Conservation (phyloP, 441 rosid species). For the Mallotus repandus region DNA sequence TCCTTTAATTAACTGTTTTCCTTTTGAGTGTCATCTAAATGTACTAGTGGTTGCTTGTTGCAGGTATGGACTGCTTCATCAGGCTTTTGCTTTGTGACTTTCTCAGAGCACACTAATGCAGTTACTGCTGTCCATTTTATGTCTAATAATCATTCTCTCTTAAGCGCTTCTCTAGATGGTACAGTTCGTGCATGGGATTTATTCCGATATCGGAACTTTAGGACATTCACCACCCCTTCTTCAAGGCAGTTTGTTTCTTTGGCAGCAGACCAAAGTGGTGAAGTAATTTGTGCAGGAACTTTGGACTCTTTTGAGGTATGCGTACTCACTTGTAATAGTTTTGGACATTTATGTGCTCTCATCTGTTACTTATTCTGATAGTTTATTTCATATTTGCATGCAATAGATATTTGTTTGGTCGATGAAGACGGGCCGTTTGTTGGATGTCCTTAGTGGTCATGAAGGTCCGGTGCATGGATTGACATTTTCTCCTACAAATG, state of each 20-base stretch:
- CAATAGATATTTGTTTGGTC: constrained; percentile 96
- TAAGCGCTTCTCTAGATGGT: constrained; percentile 95
- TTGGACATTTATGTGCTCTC: constrained; percentile 15
- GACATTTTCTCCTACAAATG: constrained; percentile 84
- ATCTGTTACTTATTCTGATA: constrained; percentile 14
- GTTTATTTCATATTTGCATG: constrained; percentile 11
- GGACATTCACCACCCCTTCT: constrained; percentile 92
- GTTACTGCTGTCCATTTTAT: constrained; percentile 92
- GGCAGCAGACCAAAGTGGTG: constrained; percentile 92
- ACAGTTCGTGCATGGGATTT: constrained; percentile 99
- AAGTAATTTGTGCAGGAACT: constrained; percentile 97
- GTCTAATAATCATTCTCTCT: constrained; percentile 88
- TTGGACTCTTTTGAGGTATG: constrained; percentile 92
- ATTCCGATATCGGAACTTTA: constrained; percentile 83
- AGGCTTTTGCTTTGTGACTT: constrained; percentile 94
- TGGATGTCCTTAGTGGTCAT: constrained; percentile 92
- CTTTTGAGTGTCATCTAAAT: constrained; percentile 11
- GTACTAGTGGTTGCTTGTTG: constrained; percentile 23
- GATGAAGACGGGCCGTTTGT: constrained; percentile 91
- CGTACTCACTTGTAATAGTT: not conserved
- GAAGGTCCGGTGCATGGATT: constrained; percentile 98
- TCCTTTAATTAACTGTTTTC: not conserved
- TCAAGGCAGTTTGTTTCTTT: constrained; percentile 94
- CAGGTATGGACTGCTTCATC: constrained; percentile 98
- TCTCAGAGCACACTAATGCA: constrained; percentile 94